Evolutionary conservation across 2,329 filamentous ascomycete species (phyloP).

Genomic region (Penicillium griseofulvum): DNA sequence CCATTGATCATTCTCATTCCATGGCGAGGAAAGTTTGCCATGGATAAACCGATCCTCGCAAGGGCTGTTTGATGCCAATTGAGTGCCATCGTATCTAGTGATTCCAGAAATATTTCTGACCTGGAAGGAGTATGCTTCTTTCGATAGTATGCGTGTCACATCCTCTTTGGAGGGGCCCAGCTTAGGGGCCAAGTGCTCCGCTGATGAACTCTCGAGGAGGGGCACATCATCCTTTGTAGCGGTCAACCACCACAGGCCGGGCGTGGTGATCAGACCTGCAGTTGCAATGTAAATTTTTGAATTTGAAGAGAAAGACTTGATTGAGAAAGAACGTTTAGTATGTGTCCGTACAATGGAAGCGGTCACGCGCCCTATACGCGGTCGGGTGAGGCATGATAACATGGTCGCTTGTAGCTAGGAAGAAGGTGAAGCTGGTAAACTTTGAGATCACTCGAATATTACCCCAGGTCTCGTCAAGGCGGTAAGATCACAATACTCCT

Average conservation of each 20-base stretch:
- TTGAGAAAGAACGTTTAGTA: conserved; percentile 11
- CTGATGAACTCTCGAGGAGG: conserved; percentile 13
- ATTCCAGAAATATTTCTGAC: conserved; percentile 21
- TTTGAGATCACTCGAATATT: background rate
- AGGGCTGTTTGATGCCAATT: conserved; percentile 38
- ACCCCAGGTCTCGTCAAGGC: background rate
- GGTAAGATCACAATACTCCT: background rate
- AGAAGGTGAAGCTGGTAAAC: background rate
- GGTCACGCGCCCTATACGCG: conserved; percentile 4
- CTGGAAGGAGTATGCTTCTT: conserved; percentile 22
- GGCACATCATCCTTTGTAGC: conserved; percentile 16
- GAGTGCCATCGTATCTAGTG: conserved; percentile 26
- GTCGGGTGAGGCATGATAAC: conserved; percentile 1
- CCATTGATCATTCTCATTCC: conserved; percentile 26
- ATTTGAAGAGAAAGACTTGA: conserved; percentile 9
- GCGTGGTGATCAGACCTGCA: conserved; percentile 13
- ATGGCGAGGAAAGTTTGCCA: conserved; percentile 24
- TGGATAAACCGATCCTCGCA: conserved; percentile 33
- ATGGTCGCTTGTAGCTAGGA: background rate
- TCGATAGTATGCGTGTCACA: conserved; percentile 23
- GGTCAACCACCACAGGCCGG: conserved; percentile 21
- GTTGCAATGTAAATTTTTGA: conserved; percentile 9
- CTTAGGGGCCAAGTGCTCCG: conserved; percentile 8
- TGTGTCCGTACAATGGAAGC: conserved; percentile 5
- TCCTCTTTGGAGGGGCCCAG: conserved; percentile 17